A percentile compares a stretch with the other conserved stretches of the same genome.
Evolutionary conservation across 805 yeast genomes (phyloP).

Genomic region (Hanseniaspora hatyaiensis): DNA sequence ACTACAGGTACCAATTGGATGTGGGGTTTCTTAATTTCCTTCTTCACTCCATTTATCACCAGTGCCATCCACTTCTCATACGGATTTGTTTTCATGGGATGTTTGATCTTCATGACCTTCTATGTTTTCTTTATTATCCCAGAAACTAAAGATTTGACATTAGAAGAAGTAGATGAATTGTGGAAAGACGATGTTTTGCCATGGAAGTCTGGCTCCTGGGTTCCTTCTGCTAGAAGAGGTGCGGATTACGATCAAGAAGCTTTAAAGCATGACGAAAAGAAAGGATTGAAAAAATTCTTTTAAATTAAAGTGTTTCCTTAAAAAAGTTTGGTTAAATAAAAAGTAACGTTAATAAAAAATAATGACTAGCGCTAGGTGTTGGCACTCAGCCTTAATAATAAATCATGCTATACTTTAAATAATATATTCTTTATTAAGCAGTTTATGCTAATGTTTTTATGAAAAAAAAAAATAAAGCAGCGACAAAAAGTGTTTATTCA

Average conservation of each 20-base stretch:
- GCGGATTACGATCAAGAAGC: constrained; percentile 11
- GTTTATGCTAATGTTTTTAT: no score
- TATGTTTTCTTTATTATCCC: constrained; percentile 60
- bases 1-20: constrained; percentile 54
- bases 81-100: constrained; percentile 51
- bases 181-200: constrained; percentile 32
- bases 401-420: neutral
- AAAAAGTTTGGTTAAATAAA: neutral
- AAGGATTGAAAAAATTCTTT: constrained; percentile 17
- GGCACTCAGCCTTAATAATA: no score
- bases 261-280: constrained; percentile 16
- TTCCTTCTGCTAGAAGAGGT: constrained; percentile 30
- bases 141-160: constrained; percentile 66
- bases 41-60: constrained; percentile 62
- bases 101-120: constrained; percentile 41
- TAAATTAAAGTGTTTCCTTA: neutral
- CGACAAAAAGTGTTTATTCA: neutral
- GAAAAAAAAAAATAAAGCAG: neutral
- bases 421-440: no score
- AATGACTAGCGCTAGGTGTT: no score
- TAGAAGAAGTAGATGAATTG: constrained; percentile 68
- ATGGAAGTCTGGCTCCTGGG: constrained; percentile 39
- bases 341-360: neutral
- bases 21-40: constrained; percentile 56
- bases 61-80: constrained; percentile 51